Evolutionary conservation across 202 grass and related monocot species (phyloP), one percentile per base, ranked within the genome.

Genomic region (Panicum hallii): DNA sequence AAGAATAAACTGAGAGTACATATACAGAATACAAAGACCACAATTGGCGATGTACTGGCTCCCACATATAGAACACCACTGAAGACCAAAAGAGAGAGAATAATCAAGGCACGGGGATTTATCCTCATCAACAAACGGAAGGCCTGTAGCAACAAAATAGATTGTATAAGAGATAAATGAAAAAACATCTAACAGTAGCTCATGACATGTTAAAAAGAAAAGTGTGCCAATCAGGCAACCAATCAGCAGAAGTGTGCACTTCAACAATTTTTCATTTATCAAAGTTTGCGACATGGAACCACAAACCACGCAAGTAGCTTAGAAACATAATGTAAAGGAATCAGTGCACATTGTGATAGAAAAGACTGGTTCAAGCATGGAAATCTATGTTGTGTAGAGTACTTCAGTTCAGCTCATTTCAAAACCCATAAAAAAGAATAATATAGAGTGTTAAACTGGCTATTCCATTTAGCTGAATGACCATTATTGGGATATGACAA

Each of bases 1-100:
- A 99, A 99, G 88, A 95, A 89, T 86, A 99, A 91, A 84, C 91
- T 94, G 74, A 99, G 77, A 49, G 89, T 96, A 84, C 96, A 99
- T 77, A 99, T 92, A 74, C 88, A 92, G 87, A 99, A 95, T 28
- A 99, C 96, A 75, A 99, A 99, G 88, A 99, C 61, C 61, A 99
- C 12, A 91, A 99, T 92, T 86, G 89, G 96, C 23, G 96, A 99
- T 88, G 93, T 94, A 81, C 88, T 89, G 72, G 93, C 93, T 80
- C 96, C 96, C 81, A 99, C 60, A 34, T 94, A 99, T 70, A 99
- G 89, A 72, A 99, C 86, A 28, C 88, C 91, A 83, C 89, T 84
- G 82, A 95, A 83, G 50, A 72, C 81, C 86, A 95, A 68, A 56
- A 94, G 82, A 79, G 89, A 86, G 20, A 99, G 64, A 81, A 94